Base-by-base conservation (phyloP, 2,329 filamentous ascomycete genomes). In the Monosporascus ibericus region DNA sequence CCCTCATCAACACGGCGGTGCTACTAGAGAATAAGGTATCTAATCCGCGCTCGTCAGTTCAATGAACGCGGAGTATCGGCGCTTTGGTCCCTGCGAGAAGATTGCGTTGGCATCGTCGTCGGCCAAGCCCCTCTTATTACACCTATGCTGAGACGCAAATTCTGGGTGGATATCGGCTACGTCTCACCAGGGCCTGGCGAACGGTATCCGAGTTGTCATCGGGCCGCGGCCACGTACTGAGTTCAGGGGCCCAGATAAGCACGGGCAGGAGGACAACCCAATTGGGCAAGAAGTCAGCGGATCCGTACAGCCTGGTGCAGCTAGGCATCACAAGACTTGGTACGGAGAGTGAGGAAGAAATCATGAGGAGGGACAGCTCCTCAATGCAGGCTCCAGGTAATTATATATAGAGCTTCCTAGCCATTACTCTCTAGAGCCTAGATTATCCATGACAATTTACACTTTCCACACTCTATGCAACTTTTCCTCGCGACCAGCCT, bases 1-100 rank as follows among this genome's bases (percentile, higher is more conserved):
- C 1, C 7, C 20, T 48, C n/a, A 6, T 24, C 11, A 15, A 24
- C 15, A 34, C 6, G 7, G 9, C n/a, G 4, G 17, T 15, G 44
- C 42, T 58, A 65, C 51, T 72, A 67, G 63, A 14, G 30, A 14
- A 14, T 5, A 14, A 34, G 5, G 30, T 34, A 34, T 34, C 30
- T 34, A 14, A 34, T 34, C 11, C 5, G 30, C 56, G 65, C 11
- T 64, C 64, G 0, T 68, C 24, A 44, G 65, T 44, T 64, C 66
- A 3, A 66, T 66, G 11, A 63, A 70, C 25, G 58, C 57, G 24
- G 69, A 65, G 54, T 47, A 61, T 60, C 27, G 6, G 69, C 70
- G 1, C 63, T 72, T 20, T 72, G 70, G 70, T 71, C 68, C 3
- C 65, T 68, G 25, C 66, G 69, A 14, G 69, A 72, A 53, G 68